These are phyloP conservation scores for Amylostereum chailletii DNA, from an alignment of 1,284 basidiomycete genomes.

Conservation along the genomic window DNA sequence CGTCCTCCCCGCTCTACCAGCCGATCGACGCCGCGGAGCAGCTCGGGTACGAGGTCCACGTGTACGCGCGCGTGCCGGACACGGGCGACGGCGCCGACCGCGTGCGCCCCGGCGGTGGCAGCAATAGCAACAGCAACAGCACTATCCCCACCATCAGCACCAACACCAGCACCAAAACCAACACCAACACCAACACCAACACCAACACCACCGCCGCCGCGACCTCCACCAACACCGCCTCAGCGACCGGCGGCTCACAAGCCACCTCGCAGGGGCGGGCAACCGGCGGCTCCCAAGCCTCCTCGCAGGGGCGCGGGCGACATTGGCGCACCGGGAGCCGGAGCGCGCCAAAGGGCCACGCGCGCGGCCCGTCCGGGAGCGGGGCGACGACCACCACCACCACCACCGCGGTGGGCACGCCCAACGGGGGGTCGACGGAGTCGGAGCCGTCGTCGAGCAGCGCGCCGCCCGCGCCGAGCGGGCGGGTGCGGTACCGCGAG, in stretches of 20 bases:
- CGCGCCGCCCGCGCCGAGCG: slow-evolving; percentile 9
- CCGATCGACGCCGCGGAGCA: slow-evolving; percentile 68
- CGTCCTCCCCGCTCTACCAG: slow-evolving; percentile 77
- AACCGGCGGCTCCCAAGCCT: too few species aligned
- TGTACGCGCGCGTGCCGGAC: slow-evolving; percentile 74
- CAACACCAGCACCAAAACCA: too few species aligned
- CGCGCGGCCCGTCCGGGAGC: slow-evolving; percentile 16
- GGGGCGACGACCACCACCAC: slow-evolving; percentile 17
- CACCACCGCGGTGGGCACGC: slow-evolving; percentile 1
- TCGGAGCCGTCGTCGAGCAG: slow-evolving; percentile 15
- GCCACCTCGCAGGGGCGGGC: too few species aligned
- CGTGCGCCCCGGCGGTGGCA: slow-evolving; percentile 15
- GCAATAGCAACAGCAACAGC: too few species aligned
- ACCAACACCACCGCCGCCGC: too few species aligned
- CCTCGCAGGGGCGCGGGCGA: slow-evolving; percentile 10
- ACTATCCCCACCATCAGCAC: too few species aligned
- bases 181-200: too few species aligned
- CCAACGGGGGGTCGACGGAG: slow-evolving; percentile 15
- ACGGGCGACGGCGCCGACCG: slow-evolving; percentile 52
- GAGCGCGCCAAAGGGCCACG: slow-evolving; percentile 11
- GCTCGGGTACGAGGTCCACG: slow-evolving; percentile 73
- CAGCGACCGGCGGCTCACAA: too few species aligned
- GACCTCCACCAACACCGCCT: too few species aligned
- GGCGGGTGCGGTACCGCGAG: slow-evolving; percentile 55
- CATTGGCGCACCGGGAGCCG: background rate